Conservation (phyloP, 352 stramenopile genomes). For the Phytopythium delawarense region DNA sequence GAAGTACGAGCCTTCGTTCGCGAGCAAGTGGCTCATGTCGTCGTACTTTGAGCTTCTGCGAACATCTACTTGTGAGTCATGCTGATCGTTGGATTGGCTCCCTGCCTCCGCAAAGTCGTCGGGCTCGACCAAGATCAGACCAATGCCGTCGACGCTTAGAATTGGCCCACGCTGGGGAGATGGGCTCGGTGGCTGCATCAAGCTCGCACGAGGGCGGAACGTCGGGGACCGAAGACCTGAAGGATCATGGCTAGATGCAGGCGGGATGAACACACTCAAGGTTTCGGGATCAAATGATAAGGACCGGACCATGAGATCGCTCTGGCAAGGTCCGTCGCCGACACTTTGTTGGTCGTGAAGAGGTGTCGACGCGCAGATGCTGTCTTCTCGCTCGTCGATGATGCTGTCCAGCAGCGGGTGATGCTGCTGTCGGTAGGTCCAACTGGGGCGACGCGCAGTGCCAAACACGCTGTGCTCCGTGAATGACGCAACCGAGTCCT, state of each 20-base stretch:
- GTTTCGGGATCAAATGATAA: background rate
- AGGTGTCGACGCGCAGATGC: background rate
- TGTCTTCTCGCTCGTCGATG: conserved; percentile 37
- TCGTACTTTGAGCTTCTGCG: conserved; percentile 14
- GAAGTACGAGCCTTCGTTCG: conserved; percentile 55
- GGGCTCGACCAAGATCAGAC: background rate
- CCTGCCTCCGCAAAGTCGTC: too few species aligned
- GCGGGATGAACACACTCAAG: background rate
- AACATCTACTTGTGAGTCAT: conserved; percentile 4
- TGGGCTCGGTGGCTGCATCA: conserved; percentile 34
- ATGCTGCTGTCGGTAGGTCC: conserved; percentile 53
- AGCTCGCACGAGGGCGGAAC: conserved; percentile 28
- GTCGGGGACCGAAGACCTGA: conserved; percentile 35
- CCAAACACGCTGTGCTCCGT: conserved; percentile 10
- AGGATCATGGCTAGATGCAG: background rate
- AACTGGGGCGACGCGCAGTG: conserved; percentile 45
- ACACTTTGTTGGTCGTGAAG: background rate
- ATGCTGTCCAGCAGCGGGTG: conserved; percentile 48
- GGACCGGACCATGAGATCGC: background rate
- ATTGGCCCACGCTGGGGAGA: conserved; percentile 46
- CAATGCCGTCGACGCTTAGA: conserved; percentile 27
- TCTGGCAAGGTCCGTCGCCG: background rate
- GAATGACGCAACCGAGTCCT: conserved; percentile 12
- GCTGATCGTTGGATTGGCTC: background rate
- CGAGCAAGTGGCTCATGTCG: conserved; percentile 48